Evolutionary conservation across 1,139 yeast species (phyloP), one percentile per base, ranked within the genome.

Genomic region (Insectozyma bohioensis): DNA sequence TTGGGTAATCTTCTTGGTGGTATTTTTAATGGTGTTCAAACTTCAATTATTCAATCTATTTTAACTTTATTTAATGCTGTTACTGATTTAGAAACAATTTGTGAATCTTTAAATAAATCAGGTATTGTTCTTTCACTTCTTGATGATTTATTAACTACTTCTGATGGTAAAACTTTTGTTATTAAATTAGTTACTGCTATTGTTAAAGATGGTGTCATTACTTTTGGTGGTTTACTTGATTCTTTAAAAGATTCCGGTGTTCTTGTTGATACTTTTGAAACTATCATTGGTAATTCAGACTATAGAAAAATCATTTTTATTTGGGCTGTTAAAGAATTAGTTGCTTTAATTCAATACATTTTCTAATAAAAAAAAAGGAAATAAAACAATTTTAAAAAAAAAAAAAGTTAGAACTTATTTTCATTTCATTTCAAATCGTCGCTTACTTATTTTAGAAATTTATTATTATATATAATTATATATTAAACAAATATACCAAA

Each of bases 121-220:
- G 64, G 64, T 13, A 50, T 58, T 31, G 62, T 49, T 22, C 48
- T 55, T 11, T 54, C 58, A 5, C 43, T 56, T 20, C 38, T 54
- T 20, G 46, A 52, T 31, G 48, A 47, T 21, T 40, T 47, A 4
- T 25, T 57, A 11, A 41, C 49, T 10, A 56, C 58, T 34, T 17
- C 47, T 3, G 49, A 47, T 31, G 52, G 53, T 39, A 48, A 47
- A 39, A 33, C 25, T 6, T 58, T 58, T 26, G 47, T 48, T 23
- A 51, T 46, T 10, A 43, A 47, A 25, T 45, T 53, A 31, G 44
- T 48, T 20, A 46, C 47, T 10, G 38, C 45, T 14, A 43, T 55
- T 22, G 39, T 49, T 11, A 35, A 45, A 12, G 47, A 53, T 22
- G 35, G 48, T 16, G 35, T 47, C 26, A 32, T 55, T 20, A 51